Percentiles rank a stretch among this genome's conserved stretches.
phyloP scores from a whole-genome alignment of 352 stramenopile species.

The Thalassiosira allenii region DNA sequence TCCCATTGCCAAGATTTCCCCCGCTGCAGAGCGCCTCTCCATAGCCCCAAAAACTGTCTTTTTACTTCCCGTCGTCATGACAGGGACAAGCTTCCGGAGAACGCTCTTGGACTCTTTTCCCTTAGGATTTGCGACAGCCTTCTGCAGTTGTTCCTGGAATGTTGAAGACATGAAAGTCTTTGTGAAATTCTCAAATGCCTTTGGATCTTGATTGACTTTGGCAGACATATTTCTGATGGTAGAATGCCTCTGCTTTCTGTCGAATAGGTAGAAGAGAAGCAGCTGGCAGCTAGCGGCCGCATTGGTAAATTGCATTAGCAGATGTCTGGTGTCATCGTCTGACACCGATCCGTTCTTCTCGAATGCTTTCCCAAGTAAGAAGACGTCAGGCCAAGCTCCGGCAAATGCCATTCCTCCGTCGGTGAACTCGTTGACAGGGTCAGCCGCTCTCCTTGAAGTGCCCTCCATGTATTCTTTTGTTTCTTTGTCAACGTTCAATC shows the following conservation, averaged over 20 bases:
- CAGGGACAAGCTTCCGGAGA: constrained; percentile 15
- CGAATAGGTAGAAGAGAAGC: constrained; percentile 49
- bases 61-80: constrained; percentile 8
- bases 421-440: constrained; percentile 45
- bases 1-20: constrained; percentile 35
- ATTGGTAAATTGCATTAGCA: constrained; percentile 31
- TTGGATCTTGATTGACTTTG: neutral
- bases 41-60: constrained; percentile 29
- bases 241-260: constrained; percentile 22
- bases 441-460: constrained; percentile 17
- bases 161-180: neutral
- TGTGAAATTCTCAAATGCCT: constrained; percentile 23
- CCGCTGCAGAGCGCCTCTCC: constrained; percentile 5
- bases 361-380: constrained; percentile 41
- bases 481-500: constrained; percentile 26
- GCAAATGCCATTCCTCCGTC: constrained; percentile 4
- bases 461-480: constrained; percentile 25
- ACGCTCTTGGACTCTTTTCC: constrained; percentile 15
- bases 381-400: constrained; percentile 25
- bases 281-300: neutral
- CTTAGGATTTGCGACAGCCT: constrained; percentile 14
- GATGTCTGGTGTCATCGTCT: constrained; percentile 27
- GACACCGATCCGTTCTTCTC: constrained; percentile 8
- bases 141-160: constrained; percentile 16
- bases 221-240: constrained; percentile 16